phyloP scores from a whole-genome alignment of 148 eudicot genomes.

The Bassia scoparia region DNA sequence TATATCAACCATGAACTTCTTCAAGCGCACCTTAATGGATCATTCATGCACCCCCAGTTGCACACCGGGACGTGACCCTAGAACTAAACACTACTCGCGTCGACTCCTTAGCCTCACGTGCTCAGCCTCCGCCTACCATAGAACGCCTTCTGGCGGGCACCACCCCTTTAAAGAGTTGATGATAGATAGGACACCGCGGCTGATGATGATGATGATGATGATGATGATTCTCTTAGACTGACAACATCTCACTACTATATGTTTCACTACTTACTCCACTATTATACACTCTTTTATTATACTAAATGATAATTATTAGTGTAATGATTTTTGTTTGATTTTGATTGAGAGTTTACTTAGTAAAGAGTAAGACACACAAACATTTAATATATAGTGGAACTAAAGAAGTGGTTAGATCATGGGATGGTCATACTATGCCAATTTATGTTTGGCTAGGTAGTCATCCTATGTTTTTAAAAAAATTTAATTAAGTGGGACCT shows the following conservation, averaged over 20 bases:
- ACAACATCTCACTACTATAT: conserved; percentile 15
- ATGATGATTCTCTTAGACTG: conserved; percentile 24
- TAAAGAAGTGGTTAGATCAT: conserved; percentile 27
- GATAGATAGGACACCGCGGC: conserved; percentile 32
- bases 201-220: no score
- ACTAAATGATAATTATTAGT: neutral
- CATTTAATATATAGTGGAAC: conserved; percentile 20
- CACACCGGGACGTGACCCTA: conserved; percentile 49
- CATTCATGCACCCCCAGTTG: conserved; percentile 50
- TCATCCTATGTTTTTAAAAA: no score
- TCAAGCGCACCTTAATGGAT: conserved; percentile 46
- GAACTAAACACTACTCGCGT: conserved; percentile 44
- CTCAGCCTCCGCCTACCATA: conserved; percentile 35
- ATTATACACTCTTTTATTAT: neutral
- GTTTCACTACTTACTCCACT: neutral
- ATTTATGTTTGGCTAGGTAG: no score
- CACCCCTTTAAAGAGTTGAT: conserved; percentile 46
- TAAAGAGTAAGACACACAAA: neutral
- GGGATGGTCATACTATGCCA: conserved; percentile 19
- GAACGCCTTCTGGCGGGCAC: conserved; percentile 40
- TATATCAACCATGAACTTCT: conserved; percentile 43
- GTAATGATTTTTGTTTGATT: conserved; percentile 5
- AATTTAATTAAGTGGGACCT: conserved; percentile 15
- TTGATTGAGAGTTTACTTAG: conserved; percentile 14
- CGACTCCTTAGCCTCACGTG: conserved; percentile 50